phyloP scores from a whole-genome alignment of 805 yeast species.

The Starmerella floricola region DNA sequence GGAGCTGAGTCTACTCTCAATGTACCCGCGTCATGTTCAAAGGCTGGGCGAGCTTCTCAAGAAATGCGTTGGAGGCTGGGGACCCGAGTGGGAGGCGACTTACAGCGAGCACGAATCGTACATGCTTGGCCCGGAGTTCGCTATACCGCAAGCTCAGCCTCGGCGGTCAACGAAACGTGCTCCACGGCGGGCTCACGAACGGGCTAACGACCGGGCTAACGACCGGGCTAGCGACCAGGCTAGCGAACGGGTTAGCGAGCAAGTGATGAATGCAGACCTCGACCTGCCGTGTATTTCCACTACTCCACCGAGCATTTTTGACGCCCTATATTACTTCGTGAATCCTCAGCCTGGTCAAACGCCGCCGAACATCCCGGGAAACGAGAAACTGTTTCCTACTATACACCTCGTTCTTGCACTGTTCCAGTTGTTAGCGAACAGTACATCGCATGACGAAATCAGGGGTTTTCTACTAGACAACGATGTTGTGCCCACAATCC shows the following conservation, averaged over 20 bases:
- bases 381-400: neutral
- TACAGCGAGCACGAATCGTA: too few species aligned
- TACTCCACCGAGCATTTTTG: neutral
- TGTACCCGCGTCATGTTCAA: constrained; percentile 30
- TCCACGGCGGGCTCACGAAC: too few species aligned
- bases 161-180: too few species aligned
- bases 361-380: neutral
- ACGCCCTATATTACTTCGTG: neutral
- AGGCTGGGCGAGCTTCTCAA: constrained; percentile 46
- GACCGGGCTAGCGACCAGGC: too few species aligned
- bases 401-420: neutral
- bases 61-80: constrained; percentile 46
- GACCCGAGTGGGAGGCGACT: constrained; percentile 65
- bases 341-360: neutral
- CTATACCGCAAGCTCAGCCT: too few species aligned
- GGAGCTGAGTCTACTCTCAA: constrained; percentile 50
- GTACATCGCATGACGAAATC: neutral
- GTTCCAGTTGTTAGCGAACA: neutral
- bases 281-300: neutral
- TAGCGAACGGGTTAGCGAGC: too few species aligned
- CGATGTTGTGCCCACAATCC: neutral
- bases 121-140: too few species aligned
- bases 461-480: neutral
- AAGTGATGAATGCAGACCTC: too few species aligned
- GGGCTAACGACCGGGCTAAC: too few species aligned